These are phyloP conservation scores for Solanum chmielewskii DNA, from an alignment of 257 asterid species.

Conservation along the genomic window DNA sequence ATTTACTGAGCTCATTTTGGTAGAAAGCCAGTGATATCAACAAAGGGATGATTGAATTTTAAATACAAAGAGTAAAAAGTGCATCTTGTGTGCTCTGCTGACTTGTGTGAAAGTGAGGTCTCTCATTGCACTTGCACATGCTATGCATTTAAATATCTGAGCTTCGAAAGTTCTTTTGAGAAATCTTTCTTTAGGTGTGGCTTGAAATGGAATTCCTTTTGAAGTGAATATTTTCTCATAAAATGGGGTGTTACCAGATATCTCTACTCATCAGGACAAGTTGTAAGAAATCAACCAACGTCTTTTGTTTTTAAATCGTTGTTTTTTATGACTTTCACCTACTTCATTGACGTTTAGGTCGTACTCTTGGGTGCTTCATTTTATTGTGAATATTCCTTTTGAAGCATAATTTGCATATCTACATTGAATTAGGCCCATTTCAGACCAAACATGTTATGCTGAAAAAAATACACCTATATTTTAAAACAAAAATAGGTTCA, in stretches of 20 bases:
- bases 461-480: neutral
- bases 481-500: neutral
- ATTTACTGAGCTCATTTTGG: conserved; percentile 7
- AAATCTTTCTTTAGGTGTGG: neutral
- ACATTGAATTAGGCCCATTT: neutral
- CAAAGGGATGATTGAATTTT: conserved; percentile 10
- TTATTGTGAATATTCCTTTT: neutral
- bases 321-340: neutral
- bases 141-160: conserved; percentile 16
- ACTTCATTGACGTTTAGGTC: neutral
- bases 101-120: neutral
- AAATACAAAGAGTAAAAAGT: neutral
- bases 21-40: conserved; percentile 1
- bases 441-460: neutral
- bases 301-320: neutral
- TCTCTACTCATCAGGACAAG: neutral
- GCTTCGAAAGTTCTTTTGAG: neutral
- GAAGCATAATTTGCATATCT: neutral
- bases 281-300: neutral
- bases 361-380: neutral
- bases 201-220: neutral
- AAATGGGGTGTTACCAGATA: neutral
- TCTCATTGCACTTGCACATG: conserved; percentile 31
- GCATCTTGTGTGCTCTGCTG: neutral
- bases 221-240: neutral